Base-by-base conservation (phyloP, 257 asterid genomes). In the Rehmannia glutinosa region DNA sequence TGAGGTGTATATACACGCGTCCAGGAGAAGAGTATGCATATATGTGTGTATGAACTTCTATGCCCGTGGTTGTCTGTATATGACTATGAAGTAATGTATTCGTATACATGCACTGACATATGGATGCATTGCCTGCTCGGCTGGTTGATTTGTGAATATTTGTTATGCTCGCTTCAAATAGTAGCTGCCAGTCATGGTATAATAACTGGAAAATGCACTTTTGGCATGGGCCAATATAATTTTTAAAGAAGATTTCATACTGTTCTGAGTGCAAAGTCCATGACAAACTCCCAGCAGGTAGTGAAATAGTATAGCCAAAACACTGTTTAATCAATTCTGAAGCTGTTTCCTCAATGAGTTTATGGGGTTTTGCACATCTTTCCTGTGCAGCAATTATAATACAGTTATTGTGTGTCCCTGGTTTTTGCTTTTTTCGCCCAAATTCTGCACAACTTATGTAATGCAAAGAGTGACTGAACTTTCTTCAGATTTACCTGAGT, bases 401-500 rank as follows among this genome's bases (percentile, higher is more conserved):
- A n/a, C n/a, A n/a, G n/a, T n/a, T n/a, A n/a, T n/a, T n/a, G n/a
- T n/a, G n/a, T n/a, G n/a, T n/a, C n/a, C n/a, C n/a, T 32, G 38
- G 38, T 3, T 32, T 32, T 32, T 32, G 4, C 0, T 32, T 32
- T 32, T 3, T 32, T 32, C 1, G n/a, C n/a, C n/a, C n/a, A 32
- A 32, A 20, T 19, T 49, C 20, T 3, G 46, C 20, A 28, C 6
- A 33, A 16, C 42, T 76, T 19, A 27, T 62, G 42, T 28, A 21
- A 54, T 30, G 54, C 24, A 23, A 19, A n/a, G 54, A 17, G 52
- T 52, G 45, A 19, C 19, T 11, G 19, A 15, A 45, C 57, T 42
- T 45, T 66, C 27, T 15, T 64, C 15, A 39, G 47, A 35, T 58
- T 66, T 57, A 45, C 17, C 67, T 78, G 63, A 68, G 57, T 70